Conservation (phyloP, 1,139 yeast genomes). For the Ogataea hybrid region DNA sequence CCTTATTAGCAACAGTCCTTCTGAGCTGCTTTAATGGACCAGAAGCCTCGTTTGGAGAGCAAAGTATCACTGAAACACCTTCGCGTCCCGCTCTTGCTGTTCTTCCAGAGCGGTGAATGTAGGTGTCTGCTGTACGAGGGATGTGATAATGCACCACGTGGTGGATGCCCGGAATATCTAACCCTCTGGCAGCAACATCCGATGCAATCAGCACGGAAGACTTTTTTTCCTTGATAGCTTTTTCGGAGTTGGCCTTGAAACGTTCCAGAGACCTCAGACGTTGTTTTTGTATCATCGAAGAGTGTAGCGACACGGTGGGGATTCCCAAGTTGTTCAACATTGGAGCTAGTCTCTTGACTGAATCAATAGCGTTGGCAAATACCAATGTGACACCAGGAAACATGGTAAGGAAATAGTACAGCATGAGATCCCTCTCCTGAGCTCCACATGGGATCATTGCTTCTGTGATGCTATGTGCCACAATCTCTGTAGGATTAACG, state of each 20-base stretch:
- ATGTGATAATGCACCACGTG: conserved; percentile 96
- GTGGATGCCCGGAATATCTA: conserved; percentile 87
- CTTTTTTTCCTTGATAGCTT: conserved; percentile 39
- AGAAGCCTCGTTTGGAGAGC: conserved; percentile 91
- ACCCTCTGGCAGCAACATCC: conserved; percentile 98
- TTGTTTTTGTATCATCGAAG: conserved; percentile 94
- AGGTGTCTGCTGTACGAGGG: conserved; percentile 92
- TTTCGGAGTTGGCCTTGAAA: conserved; percentile 54
- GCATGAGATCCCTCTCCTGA: conserved; percentile 82
- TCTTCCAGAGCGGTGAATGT: conserved; percentile 96
- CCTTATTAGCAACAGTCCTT: conserved; percentile 44
- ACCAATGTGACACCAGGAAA: conserved; percentile 90
- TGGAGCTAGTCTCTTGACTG: conserved; percentile 84
- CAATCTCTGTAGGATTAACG: conserved; percentile 81
- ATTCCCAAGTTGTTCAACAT: conserved; percentile 67
- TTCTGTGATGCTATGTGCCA: conserved; percentile 75
- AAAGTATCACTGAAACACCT: conserved; percentile 90
- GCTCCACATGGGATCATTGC: conserved; percentile 91
- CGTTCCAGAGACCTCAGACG: conserved; percentile 82
- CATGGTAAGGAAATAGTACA: conserved; percentile 82
- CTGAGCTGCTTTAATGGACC: conserved; percentile 82
- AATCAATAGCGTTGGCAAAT: conserved; percentile 91
- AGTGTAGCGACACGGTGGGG: conserved; percentile 80
- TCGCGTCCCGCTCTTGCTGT: conserved; percentile 95
- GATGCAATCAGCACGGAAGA: conserved; percentile 85